A percentile compares a stretch with the other conserved stretches of the same genome.
These are phyloP conservation scores for Penicillium flavigenum DNA, from an alignment of 495 filamentous ascomycete genomes.

Conservation along the genomic window DNA sequence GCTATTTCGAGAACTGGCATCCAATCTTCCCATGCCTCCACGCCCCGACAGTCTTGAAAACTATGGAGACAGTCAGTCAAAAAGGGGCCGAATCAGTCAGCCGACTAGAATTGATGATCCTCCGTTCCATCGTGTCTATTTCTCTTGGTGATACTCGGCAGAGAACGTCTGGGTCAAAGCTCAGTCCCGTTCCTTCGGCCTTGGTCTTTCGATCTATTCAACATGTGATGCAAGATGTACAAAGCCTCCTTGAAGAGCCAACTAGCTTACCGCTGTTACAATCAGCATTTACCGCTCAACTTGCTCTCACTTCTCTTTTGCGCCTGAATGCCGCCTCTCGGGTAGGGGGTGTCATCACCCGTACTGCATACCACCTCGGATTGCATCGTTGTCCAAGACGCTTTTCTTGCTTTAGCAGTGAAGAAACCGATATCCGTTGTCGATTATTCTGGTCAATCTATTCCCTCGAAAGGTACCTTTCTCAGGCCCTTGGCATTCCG, in stretches of 20 bases:
- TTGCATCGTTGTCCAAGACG: constrained; percentile 50
- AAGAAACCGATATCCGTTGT: constrained; percentile 41
- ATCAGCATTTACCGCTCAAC: constrained; percentile 44
- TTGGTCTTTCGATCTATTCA: constrained; percentile 41
- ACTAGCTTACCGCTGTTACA: constrained; percentile 43
- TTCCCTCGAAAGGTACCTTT: constrained; percentile 49
- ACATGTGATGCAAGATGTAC: constrained; percentile 39
- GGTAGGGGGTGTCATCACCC: constrained; percentile 46
- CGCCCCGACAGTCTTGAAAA: constrained; percentile 40
- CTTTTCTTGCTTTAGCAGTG: constrained; percentile 38
- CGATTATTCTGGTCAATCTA: constrained; percentile 54
- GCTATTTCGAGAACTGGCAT: constrained; percentile 53
- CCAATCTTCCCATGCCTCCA: constrained; percentile 48
- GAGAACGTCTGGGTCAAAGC: constrained; percentile 10
- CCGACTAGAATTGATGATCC: constrained; percentile 33
- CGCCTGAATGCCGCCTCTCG: constrained; percentile 50
- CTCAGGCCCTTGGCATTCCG: constrained; percentile 50
- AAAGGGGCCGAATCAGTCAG: constrained; percentile 25
- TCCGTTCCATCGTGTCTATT: constrained; percentile 50
- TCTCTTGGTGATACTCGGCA: constrained; percentile 40
- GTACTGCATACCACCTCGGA: constrained; percentile 48
- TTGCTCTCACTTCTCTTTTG: constrained; percentile 48
- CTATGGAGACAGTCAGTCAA: constrained; percentile 34
- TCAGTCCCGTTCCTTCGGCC: constrained; percentile 28
- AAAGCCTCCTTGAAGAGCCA: constrained; percentile 35